Evolutionary conservation across 441 rosid genomes (phyloP).

Genomic region (Melastoma candidum): DNA sequence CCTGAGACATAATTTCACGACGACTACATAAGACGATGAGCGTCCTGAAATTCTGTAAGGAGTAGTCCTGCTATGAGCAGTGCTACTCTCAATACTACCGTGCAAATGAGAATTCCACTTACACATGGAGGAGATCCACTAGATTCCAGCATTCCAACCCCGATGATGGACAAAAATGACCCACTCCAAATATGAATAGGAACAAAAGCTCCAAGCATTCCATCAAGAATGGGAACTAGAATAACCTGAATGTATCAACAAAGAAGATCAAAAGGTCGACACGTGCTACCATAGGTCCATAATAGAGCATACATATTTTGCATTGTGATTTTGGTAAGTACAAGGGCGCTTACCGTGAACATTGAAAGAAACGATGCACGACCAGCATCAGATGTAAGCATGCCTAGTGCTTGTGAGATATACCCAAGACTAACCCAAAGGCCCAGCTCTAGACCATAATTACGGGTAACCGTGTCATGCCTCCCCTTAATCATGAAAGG

Average conservation of each 20-base stretch:
- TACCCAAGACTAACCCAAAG: conserved; percentile 56
- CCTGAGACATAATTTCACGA: conserved; percentile 18
- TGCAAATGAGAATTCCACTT: conserved; percentile 6
- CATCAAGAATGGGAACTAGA: conserved; percentile 64
- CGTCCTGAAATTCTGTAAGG: too few relatives aligned
- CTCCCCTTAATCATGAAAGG: conserved; percentile 32
- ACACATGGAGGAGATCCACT: conserved; percentile 56
- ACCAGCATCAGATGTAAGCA: conserved; percentile 53
- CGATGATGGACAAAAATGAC: conserved; percentile 39
- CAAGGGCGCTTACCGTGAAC: conserved; percentile 39
- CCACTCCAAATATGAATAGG: conserved; percentile 60
- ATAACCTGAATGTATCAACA: conserved; percentile 33
- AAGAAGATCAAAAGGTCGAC: conserved; percentile 9
- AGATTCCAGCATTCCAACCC: conserved; percentile 54
- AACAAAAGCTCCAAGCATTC: conserved; percentile 53
- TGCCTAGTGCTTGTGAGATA: conserved; percentile 49
- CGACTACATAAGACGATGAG: too few relatives aligned
- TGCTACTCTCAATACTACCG: too few relatives aligned
- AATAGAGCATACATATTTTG: conserved; percentile 5
- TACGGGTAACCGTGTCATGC: conserved; percentile 32
- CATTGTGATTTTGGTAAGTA: not conserved
- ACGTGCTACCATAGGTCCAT: conserved; percentile 13
- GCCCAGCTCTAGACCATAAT: conserved; percentile 61
- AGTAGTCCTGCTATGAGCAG: too few relatives aligned
- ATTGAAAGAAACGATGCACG: conserved; percentile 53